Conservation (phyloP, 2,329 filamentous ascomycete genomes). For the Talaromyces piceae region DNA sequence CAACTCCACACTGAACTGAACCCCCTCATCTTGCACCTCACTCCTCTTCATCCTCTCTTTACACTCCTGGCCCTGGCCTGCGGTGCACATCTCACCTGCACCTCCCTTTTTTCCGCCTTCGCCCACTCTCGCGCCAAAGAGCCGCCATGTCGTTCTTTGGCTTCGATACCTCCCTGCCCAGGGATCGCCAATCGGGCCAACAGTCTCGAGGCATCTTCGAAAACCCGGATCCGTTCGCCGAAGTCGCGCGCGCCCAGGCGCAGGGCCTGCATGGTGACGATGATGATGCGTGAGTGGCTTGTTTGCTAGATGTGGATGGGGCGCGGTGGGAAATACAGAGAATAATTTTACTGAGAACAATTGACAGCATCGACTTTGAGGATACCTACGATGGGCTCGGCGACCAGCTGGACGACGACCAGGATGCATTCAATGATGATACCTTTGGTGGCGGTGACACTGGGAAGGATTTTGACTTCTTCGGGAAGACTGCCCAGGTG, state of each 20-base stretch:
- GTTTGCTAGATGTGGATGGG: too few relatives aligned
- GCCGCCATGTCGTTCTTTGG: slow-evolving; percentile 81
- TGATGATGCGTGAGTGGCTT: slow-evolving; percentile 44
- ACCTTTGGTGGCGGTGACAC: slow-evolving; percentile 61
- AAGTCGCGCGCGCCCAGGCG: slow-evolving; percentile 56
- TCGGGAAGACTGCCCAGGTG: slow-evolving; percentile 83
- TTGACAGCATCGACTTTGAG: slow-evolving; percentile 71
- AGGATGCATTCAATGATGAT: slow-evolving; percentile 94
- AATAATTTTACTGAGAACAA: slow-evolving; percentile 1
- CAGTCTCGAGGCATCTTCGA: slow-evolving; percentile 69
- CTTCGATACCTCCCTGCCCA: slow-evolving; percentile 64
- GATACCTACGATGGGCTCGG: slow-evolving; percentile 95
- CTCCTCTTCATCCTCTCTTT: too few relatives aligned
- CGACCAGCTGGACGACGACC: slow-evolving; percentile 80
- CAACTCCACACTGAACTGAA: too few relatives aligned
- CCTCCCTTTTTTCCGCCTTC: slow-evolving; percentile 12
- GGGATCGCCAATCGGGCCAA: slow-evolving; percentile 58
- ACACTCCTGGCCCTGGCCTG: slow-evolving; percentile 4
- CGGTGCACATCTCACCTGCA: slow-evolving; percentile 9
- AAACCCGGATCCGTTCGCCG: slow-evolving; percentile 81
- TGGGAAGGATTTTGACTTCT: slow-evolving; percentile 96
- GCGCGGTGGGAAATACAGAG: neutral
- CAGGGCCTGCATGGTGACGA: slow-evolving; percentile 44
- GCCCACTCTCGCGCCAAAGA: slow-evolving; percentile 11
- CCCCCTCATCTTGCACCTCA: too few relatives aligned